Base-by-base conservation (phyloP, 2,329 filamentous ascomycete genomes). In the Xylariales sp. region DNA sequence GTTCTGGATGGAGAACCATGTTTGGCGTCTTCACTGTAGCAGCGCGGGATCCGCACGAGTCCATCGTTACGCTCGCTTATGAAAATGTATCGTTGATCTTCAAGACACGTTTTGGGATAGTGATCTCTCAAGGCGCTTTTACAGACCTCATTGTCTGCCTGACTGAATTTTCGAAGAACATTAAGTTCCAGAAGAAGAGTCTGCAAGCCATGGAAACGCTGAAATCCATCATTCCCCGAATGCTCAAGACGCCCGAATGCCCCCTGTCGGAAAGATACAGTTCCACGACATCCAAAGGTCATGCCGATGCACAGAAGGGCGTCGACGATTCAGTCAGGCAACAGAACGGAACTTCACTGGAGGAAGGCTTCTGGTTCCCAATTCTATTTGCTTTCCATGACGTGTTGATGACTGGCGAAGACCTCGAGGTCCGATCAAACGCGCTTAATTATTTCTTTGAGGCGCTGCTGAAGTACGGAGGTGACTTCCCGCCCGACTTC, bases 351-450 rank as follows among this genome's bases (percentile, higher is more conserved):
- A 94, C 95, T 31, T 94, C 90, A 4, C 81, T 93, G 46, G 94
- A 98, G 59, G 93, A 97, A 60, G 90, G 94, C 25, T 98, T 90
- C 62, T 99, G 93, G 93, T 98, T 98, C 62, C 93, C 93, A 0
- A 87, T 98, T 5, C 71, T 99, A 20, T 97, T 98, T 57, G 91
- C 94, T 4, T 98, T 98, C 70, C 93, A 99, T 58, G 93, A 98
- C 60, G 90, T 98, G 16, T 69, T 99, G 33, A 99, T 99, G 93
- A 98, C 93, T 2, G 93, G 94, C 3, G 94, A 98, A 62, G 93
- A 99, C 58, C 74, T 99, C 14, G 93, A 99, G 63, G 93, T 97
- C 28, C 84, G 93, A 41, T 96, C 79, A 2, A 82, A 79, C 63
- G 93, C 94, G 3, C 72, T 98, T 28, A 95, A 90, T 51, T 98